Base-by-base conservation (phyloP, 2,329 filamentous ascomycete genomes). In the Pseudopyricularia cyperi region DNA sequence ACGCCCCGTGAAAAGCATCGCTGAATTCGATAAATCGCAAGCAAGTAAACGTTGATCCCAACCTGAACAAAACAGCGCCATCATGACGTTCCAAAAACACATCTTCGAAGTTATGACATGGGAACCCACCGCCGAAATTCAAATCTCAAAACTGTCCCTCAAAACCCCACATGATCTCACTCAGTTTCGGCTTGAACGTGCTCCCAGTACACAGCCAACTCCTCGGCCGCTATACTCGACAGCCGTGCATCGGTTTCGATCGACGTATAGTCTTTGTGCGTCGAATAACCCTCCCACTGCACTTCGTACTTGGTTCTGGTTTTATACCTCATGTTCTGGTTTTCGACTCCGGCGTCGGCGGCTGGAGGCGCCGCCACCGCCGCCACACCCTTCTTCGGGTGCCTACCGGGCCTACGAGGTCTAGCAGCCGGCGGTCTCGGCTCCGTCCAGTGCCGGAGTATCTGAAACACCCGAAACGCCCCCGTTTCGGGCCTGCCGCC, bases 211-310 rank as follows among this genome's bases (percentile, higher is more conserved):
- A 42, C 28, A 6, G 42, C 37, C 24, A 51, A 11, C 19, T 51
- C 37, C 7, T 34, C 26, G 11, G 37, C 39, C 17, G 50, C 50
- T 22, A 46, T 46, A 7, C 44, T 24, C 7, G 28, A 32, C 26
- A 51, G 19, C 30, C 33, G 32, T 30, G 33, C 32, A 17, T 35
- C 39, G 17, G 37, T 51, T 7, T 51, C 50, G 17, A 34, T 19
- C 1, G 50, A 44, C 24, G 39, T 51, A 6, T 33, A 9, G 28
- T 46, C 4, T 14, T 44, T 30, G n/a, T 46, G 26, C 4, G 39
- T 24, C 11, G 50, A 46, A 14, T 51, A 51, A 15, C 50, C 50
- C 12, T 46, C 50, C 50, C 50, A 51, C 39, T 51, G 50, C 11
- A 51, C 50, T 11, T 32, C 37, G 39, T 51, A 51, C 19, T 34